Percentiles rank a stretch among this genome's conserved stretches.
These are phyloP conservation scores for Vigna mungo DNA, from an alignment of 306 rosid genomes.

Conservation along the genomic window DNA sequence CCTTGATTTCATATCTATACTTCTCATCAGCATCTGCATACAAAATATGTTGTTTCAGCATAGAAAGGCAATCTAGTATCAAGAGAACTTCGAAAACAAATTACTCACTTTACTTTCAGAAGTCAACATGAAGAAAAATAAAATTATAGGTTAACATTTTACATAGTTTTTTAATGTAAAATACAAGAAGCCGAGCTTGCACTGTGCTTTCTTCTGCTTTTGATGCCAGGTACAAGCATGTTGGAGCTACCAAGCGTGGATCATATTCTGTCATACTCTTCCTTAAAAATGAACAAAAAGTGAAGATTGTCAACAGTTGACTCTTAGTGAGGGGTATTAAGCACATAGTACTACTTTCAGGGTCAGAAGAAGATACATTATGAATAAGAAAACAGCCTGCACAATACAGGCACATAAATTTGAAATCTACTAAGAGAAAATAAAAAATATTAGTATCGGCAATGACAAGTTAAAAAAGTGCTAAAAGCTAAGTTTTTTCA, in stretches of 20 bases:
- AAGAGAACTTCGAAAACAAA: constrained; percentile 38
- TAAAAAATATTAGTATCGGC: not conserved
- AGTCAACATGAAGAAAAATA: constrained; percentile 15
- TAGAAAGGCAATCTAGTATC: constrained; percentile 20
- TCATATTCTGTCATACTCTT: constrained; percentile 91
- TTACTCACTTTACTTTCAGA: constrained; percentile 27
- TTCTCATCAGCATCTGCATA: constrained; percentile 83
- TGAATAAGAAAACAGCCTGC: constrained; percentile 1
- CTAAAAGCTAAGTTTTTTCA: not conserved
- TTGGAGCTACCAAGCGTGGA: constrained; percentile 93
- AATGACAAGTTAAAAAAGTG: not conserved
- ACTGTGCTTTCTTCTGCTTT: constrained; percentile 98
- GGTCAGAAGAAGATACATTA: constrained; percentile 19
- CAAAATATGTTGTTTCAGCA: constrained; percentile 43
- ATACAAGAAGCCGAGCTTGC: constrained; percentile 83
- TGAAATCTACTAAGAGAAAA: not conserved
- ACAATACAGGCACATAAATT: constrained; percentile 27
- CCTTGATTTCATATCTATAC: constrained; percentile 84
- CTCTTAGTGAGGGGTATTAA: not conserved
- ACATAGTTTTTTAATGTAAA: constrained; percentile 76
- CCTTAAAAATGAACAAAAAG: constrained; percentile 53
- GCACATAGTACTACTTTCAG: not conserved
- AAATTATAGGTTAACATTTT: constrained; percentile 34
- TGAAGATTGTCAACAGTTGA: constrained; percentile 14
- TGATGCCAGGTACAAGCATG: constrained; percentile 89